These are phyloP conservation scores for Ophiostoma piceae DNA, from an alignment of 2,329 filamentous ascomycete genomes.

Conservation along the genomic window DNA sequence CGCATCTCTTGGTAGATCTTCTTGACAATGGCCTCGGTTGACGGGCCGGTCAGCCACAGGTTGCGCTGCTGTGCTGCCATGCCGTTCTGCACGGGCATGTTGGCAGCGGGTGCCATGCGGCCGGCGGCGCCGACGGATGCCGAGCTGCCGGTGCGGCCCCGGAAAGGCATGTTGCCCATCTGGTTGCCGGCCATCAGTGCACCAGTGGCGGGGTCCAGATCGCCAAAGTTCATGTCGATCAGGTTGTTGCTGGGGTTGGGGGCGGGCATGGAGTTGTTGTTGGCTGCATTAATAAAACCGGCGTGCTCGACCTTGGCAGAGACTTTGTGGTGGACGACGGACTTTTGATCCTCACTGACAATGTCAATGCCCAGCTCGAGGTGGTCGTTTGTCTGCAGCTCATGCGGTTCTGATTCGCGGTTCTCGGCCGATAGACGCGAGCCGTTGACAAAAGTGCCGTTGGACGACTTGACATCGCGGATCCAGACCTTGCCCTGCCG, in stretches of 20 bases:
- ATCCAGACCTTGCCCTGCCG: conserved; percentile 87
- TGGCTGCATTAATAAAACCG: conserved; percentile 66
- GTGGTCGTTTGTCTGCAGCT: conserved; percentile 84
- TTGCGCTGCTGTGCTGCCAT: conserved; percentile 71
- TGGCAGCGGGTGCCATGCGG: conserved; percentile 52
- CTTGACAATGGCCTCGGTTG: conserved; percentile 91
- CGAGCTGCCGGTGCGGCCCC: conserved; percentile 65
- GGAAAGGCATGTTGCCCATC: conserved; percentile 60
- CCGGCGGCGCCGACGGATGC: conserved; percentile 57
- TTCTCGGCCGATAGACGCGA: conserved; percentile 87
- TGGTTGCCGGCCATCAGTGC: conserved; percentile 60
- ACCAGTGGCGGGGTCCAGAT: conserved; percentile 75
- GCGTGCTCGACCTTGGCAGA: conserved; percentile 95
- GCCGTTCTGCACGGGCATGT: conserved; percentile 47
- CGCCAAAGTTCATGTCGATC: conserved; percentile 85
- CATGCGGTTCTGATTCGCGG: conserved; percentile 90
- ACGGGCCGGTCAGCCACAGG: conserved; percentile 82
- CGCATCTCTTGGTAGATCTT: conserved; percentile 82
- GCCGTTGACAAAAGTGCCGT: conserved; percentile 96
- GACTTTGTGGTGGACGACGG: conserved; percentile 96
- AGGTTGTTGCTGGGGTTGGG: conserved; percentile 52
- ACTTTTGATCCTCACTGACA: conserved; percentile 97
- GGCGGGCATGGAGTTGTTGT: neutral
- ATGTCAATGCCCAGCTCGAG: conserved; percentile 97
- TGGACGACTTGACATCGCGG: conserved; percentile 95